Base-by-base conservation (phyloP, 2,329 filamentous ascomycete genomes). In the Lasiodiplodia gonubiensis region DNA sequence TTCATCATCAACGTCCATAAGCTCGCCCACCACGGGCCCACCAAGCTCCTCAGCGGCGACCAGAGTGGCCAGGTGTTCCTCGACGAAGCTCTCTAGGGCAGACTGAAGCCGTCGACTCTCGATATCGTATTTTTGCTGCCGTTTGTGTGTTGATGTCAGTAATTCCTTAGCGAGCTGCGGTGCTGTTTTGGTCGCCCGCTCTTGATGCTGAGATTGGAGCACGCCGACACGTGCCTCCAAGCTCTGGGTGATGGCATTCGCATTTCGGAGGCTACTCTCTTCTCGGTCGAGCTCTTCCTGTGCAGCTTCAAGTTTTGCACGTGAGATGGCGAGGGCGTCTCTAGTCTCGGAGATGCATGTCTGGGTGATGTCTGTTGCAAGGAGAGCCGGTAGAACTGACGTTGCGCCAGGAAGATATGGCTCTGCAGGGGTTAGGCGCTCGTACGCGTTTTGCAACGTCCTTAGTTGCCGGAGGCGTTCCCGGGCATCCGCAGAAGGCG, bases 41-140 rank as follows among this genome's bases (percentile, higher is more conserved):
- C 93, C 93, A 1, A 94, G 84, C 74, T 93, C 91, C 79, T 96
- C 93, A 0, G 92, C 91, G 7, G 92, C 92, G 52, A 97, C 83
- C 88, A 94, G 91, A 3, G 86, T 80, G 1, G 91, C 90, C 1
- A 97, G 84, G 49, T 88, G 85, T 52, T 87, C 81, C 69, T 92
- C 87, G 67, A 94, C 89, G 74, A 96, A 96, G 18, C 80, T 81
- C 70, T 90, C 86, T 66, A 96, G 84, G 0, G 86, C 84, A 67
- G 84, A 85, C 66, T 91, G 86, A 18, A 95, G 81, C 51, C 80
- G 83, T 1, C 82, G 81, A 1, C 89, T 90, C 70, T 90, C 86
- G 63, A 77, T 81, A 67, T 90, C 86, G 72, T 92, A 90, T 49
- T 79, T 75, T 60, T 81, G 81, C 74, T 88, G 89, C 73, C 87